phyloP scores from a whole-genome alignment of 805 yeast species.

The Ogataea kodamae region DNA sequence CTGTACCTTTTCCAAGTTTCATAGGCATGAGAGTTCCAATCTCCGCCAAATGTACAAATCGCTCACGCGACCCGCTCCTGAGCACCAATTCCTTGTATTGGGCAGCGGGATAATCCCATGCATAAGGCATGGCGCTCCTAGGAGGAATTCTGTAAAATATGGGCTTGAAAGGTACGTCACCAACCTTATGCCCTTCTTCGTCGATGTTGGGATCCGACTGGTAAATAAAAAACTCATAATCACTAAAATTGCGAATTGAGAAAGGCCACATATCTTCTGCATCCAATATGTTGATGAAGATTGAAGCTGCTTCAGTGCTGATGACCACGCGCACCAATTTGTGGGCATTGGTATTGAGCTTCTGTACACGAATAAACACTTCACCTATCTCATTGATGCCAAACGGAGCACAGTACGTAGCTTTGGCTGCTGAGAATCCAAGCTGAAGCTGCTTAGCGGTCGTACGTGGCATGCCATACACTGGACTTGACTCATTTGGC shows the following conservation, averaged over 20 bases:
- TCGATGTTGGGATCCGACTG: conserved; percentile 75
- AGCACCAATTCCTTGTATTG: conserved; percentile 73
- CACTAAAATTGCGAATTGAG: conserved; percentile 86
- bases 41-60: conserved; percentile 83
- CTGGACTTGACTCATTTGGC: conserved; percentile 48
- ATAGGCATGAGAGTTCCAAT: conserved; percentile 90
- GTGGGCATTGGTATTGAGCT: conserved; percentile 58
- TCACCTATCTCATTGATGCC: conserved; percentile 81
- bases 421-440: conserved; percentile 52
- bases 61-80: conserved; percentile 66
- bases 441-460: conserved; percentile 58
- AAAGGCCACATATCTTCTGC: conserved; percentile 88
- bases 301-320: conserved; percentile 72
- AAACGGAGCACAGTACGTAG: conserved; percentile 87
- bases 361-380: conserved; percentile 64
- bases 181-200: conserved; percentile 59
- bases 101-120: conserved; percentile 97
- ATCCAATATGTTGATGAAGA: conserved; percentile 70
- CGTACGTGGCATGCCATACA: conserved; percentile 59
- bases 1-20: conserved; percentile 53
- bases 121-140: conserved; percentile 93
- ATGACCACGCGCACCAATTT: conserved; percentile 68
- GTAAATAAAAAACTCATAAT: conserved; percentile 78
- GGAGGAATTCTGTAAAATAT: conserved; percentile 80
- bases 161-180: conserved; percentile 65